phyloP scores from a whole-genome alignment of 2,329 filamentous ascomycete species.

The Acrodontium crateriforme region DNA sequence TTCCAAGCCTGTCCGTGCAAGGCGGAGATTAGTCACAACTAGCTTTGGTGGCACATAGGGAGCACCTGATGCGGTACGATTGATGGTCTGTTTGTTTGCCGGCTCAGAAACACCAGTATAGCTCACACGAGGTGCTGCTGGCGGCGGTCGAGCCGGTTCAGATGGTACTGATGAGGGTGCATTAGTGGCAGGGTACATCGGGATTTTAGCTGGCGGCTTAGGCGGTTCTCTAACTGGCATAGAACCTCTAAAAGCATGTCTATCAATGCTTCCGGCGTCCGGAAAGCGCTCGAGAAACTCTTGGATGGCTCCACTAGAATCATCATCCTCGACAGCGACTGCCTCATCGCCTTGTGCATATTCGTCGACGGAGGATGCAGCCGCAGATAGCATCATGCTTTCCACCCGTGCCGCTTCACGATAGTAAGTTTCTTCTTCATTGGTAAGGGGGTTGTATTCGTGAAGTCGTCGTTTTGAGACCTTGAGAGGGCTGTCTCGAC shows the following conservation, averaged over 20 bases:
- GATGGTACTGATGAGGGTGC: constrained; percentile 37
- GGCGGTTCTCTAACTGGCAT: constrained; percentile 21
- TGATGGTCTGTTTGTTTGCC: constrained; percentile 19
- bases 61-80: constrained; percentile 22
- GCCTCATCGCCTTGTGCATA: too few relatives aligned
- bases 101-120: constrained; percentile 70
- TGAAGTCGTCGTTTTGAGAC: constrained; percentile 43
- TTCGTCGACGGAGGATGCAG: constrained; percentile 17
- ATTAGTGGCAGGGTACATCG: constrained; percentile 19
- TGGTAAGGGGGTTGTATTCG: constrained; percentile 57
- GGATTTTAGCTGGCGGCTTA: constrained; percentile 12
- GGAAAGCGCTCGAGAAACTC: constrained; percentile 78
- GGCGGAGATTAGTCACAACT: constrained; percentile 28
- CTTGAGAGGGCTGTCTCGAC: constrained; percentile 30
- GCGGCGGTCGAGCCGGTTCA: constrained; percentile 44
- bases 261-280: constrained; percentile 46
- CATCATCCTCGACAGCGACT: constrained; percentile 20
- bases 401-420: constrained; percentile 61
- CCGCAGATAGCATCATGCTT: constrained; percentile 32
- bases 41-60: constrained; percentile 33
- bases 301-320: constrained; percentile 42
- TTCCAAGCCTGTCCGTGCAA: constrained; percentile 57
- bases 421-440: constrained; percentile 71
- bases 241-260: constrained; percentile 39
- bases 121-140: constrained; percentile 46